A percentile compares a stretch with the other conserved stretches of the same genome.
These are phyloP conservation scores for Backusella parvicylindrica DNA, from an alignment of 192 early-diverging fungal genomes.

Conservation along the genomic window DNA sequence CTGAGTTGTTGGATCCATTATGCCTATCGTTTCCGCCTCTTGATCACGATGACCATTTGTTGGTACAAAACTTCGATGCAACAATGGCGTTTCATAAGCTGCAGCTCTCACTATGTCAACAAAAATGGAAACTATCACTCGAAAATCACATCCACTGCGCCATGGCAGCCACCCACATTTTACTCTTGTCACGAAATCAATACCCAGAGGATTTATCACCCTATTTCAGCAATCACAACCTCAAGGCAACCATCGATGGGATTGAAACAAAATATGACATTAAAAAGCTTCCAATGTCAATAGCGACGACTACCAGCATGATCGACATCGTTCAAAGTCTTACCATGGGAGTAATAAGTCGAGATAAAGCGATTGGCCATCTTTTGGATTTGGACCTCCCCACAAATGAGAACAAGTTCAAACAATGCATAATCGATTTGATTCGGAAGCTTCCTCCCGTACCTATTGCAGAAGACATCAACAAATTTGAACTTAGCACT, in stretches of 20 bases:
- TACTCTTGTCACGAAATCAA: not conserved
- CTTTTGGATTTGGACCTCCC: slow-evolving; percentile 10
- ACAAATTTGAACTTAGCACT: slow-evolving; percentile 12
- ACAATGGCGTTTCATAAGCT: slow-evolving; percentile 1
- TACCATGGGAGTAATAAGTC: not conserved
- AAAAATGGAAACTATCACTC: slow-evolving; percentile 14
- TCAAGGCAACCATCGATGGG: not conserved
- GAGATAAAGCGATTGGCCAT: slow-evolving; percentile 6
- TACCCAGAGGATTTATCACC: slow-evolving; percentile 6
- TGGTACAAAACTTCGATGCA: not conserved
- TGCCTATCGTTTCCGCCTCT: slow-evolving; percentile 2
- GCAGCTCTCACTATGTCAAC: not conserved
- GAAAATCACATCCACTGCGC: slow-evolving; percentile 11
- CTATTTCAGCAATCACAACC: not conserved
- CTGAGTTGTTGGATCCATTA: slow-evolving; percentile 4
- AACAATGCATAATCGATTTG: slow-evolving; percentile 5
- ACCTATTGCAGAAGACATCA: not conserved
- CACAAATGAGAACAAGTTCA: slow-evolving; percentile 4
- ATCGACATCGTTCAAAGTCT: slow-evolving; percentile 16
- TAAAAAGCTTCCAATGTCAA: slow-evolving; percentile 12
- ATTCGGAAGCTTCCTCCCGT: not conserved
- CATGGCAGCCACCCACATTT: not conserved
- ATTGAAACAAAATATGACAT: slow-evolving; percentile 15
- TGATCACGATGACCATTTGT: not conserved
- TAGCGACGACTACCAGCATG: slow-evolving; percentile 9